Evolutionary conservation across 371 early-diverging fungal genomes (phyloP).

Genomic region (Rhizopus arrhizus): DNA sequence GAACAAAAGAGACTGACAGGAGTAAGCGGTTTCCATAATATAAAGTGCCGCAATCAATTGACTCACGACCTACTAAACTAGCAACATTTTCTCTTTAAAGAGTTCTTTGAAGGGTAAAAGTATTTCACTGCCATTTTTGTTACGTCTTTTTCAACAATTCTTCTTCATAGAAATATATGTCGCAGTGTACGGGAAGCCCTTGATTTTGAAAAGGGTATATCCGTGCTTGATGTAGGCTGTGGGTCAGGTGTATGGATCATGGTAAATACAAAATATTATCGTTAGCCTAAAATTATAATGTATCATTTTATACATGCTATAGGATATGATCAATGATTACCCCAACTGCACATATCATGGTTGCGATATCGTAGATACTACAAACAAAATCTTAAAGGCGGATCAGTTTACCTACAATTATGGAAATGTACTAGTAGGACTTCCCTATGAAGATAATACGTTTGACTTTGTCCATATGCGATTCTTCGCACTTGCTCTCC

Average conservation of each 20-base stretch:
- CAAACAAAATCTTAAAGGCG: slow-evolving; percentile 32
- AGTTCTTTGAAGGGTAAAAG: slow-evolving; percentile 25
- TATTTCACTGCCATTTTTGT: not conserved
- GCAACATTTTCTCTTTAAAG: slow-evolving; percentile 42
- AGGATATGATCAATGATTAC: slow-evolving; percentile 38
- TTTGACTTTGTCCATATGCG: slow-evolving; percentile 32
- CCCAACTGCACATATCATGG: slow-evolving; percentile 46
- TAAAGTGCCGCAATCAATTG: not conserved
- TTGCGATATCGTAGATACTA: slow-evolving; percentile 37
- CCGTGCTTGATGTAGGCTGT: slow-evolving; percentile 44
- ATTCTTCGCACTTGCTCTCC: slow-evolving; percentile 31
- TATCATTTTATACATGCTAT: not conserved
- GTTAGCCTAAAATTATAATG: not conserved
- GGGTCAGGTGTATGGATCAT: slow-evolving; percentile 42
- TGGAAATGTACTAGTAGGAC: slow-evolving; percentile 39
- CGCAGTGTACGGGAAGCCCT: slow-evolving; percentile 14
- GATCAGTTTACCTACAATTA: slow-evolving; percentile 5
- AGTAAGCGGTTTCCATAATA: slow-evolving; percentile 6
- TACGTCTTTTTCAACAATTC: not conserved
- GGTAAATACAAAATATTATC: slow-evolving; percentile 9
- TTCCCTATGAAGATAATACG: slow-evolving; percentile 30
- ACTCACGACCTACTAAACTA: not conserved
- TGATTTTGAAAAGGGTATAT: slow-evolving; percentile 10
- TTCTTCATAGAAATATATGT: slow-evolving; percentile 29
- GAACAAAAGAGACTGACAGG: slow-evolving; percentile 20